phyloP scores from a whole-genome alignment of 2,329 filamentous ascomycete genomes.

The Pseudocercospora ulei region DNA sequence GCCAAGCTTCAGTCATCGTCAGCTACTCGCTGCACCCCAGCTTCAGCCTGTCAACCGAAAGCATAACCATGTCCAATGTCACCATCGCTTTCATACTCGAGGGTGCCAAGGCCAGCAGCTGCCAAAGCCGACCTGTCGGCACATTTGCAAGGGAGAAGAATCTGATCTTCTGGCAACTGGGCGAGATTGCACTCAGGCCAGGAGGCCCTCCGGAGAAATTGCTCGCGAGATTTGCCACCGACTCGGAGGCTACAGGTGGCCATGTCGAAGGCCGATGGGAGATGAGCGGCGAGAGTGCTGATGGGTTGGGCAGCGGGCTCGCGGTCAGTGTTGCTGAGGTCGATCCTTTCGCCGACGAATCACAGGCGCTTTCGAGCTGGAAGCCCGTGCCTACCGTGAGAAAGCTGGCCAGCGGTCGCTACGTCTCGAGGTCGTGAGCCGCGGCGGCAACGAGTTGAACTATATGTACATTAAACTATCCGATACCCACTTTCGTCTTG shows the following conservation, averaged over 20 bases:
- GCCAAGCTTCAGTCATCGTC: slow-evolving; percentile 76
- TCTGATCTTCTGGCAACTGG: slow-evolving; percentile 69
- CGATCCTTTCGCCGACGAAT: slow-evolving; percentile 63
- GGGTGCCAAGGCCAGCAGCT: slow-evolving; percentile 52
- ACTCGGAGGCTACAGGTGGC: slow-evolving; percentile 60
- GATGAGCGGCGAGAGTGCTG: slow-evolving; percentile 44
- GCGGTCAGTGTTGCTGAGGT: slow-evolving; percentile 46
- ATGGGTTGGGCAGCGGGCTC: slow-evolving; percentile 52
- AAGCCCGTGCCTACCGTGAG: slow-evolving; percentile 54
- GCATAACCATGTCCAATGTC: slow-evolving; percentile 62
- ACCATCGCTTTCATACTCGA: slow-evolving; percentile 63
- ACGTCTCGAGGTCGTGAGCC: slow-evolving; percentile 36
- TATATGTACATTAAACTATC: no score
- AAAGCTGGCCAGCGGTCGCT: slow-evolving; percentile 67
- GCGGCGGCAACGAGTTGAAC: no score
- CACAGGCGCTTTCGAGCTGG: slow-evolving; percentile 47
- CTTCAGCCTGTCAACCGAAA: slow-evolving; percentile 42
- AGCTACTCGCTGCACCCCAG: slow-evolving; percentile 74
- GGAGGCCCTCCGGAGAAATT: slow-evolving; percentile 59
- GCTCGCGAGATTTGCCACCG: slow-evolving; percentile 70
- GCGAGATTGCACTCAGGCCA: slow-evolving; percentile 57
- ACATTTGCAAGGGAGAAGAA: slow-evolving; percentile 68
- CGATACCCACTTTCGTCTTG: no score
- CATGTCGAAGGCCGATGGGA: slow-evolving; percentile 80
- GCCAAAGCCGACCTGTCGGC: slow-evolving; percentile 69